These are phyloP conservation scores for Keithomyces neogunnii DNA, from an alignment of 2,329 filamentous ascomycete genomes.

Conservation along the genomic window DNA sequence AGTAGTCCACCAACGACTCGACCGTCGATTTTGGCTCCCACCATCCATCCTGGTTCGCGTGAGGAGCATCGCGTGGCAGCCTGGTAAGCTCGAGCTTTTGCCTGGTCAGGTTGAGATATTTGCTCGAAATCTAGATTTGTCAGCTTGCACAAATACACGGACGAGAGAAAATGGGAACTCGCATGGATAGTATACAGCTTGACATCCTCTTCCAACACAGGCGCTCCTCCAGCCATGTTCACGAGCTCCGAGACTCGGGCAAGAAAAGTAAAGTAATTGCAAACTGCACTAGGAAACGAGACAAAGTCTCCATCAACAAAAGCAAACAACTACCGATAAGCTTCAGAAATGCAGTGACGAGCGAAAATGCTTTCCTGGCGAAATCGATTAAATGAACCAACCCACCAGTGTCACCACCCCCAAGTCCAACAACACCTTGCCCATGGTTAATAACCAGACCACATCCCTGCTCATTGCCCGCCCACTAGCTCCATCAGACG, in stretches of 20 bases:
- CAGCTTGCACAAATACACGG: background rate
- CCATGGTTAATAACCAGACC: background rate
- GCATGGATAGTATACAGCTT: conserved; percentile 51
- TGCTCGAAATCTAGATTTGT: conserved; percentile 48
- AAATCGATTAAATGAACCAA: background rate
- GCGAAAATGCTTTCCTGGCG: background rate
- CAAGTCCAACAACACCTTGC: background rate
- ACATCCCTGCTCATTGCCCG: background rate
- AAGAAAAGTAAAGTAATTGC: too few species aligned
- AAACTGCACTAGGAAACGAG: background rate
- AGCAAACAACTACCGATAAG: background rate
- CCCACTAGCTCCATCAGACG: background rate
- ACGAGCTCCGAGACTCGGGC: background rate
- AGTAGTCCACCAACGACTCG: conserved; percentile 58
- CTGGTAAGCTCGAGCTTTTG: conserved; percentile 60
- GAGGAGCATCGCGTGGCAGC: conserved; percentile 48
- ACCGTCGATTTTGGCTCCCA: conserved; percentile 53
- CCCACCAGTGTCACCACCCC: background rate
- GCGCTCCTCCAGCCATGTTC: conserved; percentile 9
- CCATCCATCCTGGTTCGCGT: conserved; percentile 41
- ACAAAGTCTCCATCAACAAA: background rate
- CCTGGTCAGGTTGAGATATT: conserved; percentile 58
- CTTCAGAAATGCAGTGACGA: background rate
- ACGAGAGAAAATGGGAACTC: conserved; percentile 19
- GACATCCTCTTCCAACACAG: conserved; percentile 31